These are phyloP conservation scores for Tolypocladium amazonense DNA, from an alignment of 2,329 filamentous ascomycete genomes.

Conservation along the genomic window DNA sequence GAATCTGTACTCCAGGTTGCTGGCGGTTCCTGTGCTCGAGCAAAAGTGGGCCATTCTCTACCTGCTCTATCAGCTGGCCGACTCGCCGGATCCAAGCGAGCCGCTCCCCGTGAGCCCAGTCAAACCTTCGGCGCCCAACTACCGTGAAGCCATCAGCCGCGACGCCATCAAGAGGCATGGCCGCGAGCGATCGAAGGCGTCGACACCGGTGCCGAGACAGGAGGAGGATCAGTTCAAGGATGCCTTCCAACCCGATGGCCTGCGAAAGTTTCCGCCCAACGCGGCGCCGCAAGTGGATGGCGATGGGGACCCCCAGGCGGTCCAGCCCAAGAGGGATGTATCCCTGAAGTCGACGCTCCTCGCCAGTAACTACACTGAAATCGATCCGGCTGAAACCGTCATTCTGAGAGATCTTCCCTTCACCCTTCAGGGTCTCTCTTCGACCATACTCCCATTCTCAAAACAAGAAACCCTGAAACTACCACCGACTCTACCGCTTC, in stretches of 20 bases:
- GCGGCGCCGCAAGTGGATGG: conserved; percentile 25
- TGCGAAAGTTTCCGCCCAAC: conserved; percentile 32
- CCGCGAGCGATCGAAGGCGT: conserved; percentile 24
- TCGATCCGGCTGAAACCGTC: conserved; percentile 52
- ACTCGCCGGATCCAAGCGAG: conserved; percentile 48
- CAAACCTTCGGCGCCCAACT: conserved; percentile 26
- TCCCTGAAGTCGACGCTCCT: conserved; percentile 46
- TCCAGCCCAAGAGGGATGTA: conserved; percentile 34
- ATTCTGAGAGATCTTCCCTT: conserved; percentile 78
- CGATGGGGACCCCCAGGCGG: conserved; percentile 21
- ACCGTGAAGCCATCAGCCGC: conserved; percentile 24
- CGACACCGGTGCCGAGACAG: conserved; percentile 23
- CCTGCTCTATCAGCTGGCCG: conserved; percentile 74
- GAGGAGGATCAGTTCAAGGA: conserved; percentile 41
- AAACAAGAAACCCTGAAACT: conserved; percentile 61
- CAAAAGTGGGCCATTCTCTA: conserved; percentile 97
- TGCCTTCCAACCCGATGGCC: conserved; percentile 42
- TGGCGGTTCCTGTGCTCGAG: conserved; percentile 83
- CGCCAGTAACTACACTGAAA: conserved; percentile 44
- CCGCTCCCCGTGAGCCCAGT: conserved; percentile 34
- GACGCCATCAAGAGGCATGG: conserved; percentile 26
- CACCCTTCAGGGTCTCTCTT: conserved; percentile 85
- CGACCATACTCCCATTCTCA: conserved; percentile 69
- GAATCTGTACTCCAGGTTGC: conserved; percentile 78
- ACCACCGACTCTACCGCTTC: conserved; percentile 69